phyloP scores from a whole-genome alignment of 768 basidiomycete species.

The Lyophyllum atratum region DNA sequence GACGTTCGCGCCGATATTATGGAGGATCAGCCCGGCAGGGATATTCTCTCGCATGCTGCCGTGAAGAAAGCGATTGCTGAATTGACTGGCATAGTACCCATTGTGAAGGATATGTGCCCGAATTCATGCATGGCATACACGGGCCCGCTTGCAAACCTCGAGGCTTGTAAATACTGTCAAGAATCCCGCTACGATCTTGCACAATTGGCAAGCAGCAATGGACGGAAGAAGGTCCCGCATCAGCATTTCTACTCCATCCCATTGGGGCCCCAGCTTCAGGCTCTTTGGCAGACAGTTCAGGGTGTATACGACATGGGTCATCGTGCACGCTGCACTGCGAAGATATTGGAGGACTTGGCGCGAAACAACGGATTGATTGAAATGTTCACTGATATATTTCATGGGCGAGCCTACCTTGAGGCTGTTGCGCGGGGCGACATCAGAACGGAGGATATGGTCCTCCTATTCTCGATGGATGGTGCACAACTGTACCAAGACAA shows the following conservation, averaged over 20 bases:
- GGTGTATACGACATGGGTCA: conserved; percentile 30
- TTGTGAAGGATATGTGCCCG: conserved; percentile 26
- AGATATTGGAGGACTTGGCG: not conserved
- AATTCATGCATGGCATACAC: conserved; percentile 26
- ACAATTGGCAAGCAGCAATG: no score
- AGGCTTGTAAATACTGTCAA: conserved; percentile 24
- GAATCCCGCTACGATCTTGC: conserved; percentile 25
- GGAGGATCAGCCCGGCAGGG: not conserved
- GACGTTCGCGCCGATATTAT: not conserved
- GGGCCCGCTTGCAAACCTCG: conserved; percentile 16
- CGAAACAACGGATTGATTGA: conserved; percentile 19
- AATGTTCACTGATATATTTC: conserved; percentile 32
- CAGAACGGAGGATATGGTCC: conserved; percentile 29
- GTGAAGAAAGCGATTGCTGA: not conserved
- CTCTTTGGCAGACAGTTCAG: conserved; percentile 22
- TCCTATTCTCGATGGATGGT: conserved; percentile 40
- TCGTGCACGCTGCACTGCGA: conserved; percentile 16
- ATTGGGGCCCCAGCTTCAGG: conserved; percentile 44
- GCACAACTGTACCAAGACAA: conserved; percentile 45
- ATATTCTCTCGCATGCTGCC: not conserved
- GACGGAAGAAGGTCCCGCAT: conserved; percentile 15
- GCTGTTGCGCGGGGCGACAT: conserved; percentile 23
- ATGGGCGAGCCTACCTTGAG: conserved; percentile 30
- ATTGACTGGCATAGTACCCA: conserved; percentile 19
- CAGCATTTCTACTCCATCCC: conserved; percentile 40